Base-by-base conservation (phyloP, 2,329 filamentous ascomycete species). In the Fusarium torulosum region DNA sequence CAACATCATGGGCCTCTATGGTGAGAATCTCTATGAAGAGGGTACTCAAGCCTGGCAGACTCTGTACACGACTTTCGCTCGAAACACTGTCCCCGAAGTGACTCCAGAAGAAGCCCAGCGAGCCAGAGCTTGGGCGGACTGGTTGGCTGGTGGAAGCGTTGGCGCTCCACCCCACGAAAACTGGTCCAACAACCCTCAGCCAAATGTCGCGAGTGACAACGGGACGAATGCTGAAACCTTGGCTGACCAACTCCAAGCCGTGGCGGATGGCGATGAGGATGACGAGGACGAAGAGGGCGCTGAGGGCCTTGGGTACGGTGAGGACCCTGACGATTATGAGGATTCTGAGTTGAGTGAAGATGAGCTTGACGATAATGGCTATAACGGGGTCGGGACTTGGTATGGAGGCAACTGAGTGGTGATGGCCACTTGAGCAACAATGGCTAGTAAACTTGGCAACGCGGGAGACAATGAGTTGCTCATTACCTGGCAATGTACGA, bases 11-110 rank as follows among this genome's bases (percentile, higher is more conserved):
- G 41, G 41, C 17, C 41, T 53, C 29, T 35, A 37, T 23, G 35
- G 29, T 14, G 50, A 37, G 35, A 9, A 37, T 37, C 35, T 37
- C 35, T 8, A 21, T 6, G 41, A 38, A 31, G 49, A 59, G n/a
- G 53, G 69, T 21, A n/a, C 35, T 4, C 13, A 41, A 6, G 53
- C 50, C 25, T 69, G 66, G 66, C 40, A 45, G n/a, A 47, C 43
- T 17, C 38, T 57, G 14, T 54, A 43, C 35, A 45, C 31, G 40
- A 58, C 59, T 7, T 31, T 63, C 6, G 38, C 59, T 43, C 41
- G 56, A 23, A 56, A 46, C 20, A 40, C 49, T 14, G 44, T 31
- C 25, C 45, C 58, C 5, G 54, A 63, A 37, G 52, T 69, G 15
- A 33, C 33, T 14, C 19, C 21, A 8, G 51, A n/a, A 4, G 51